Percentiles rank a stretch among this genome's conserved stretches.
Conservation (phyloP, 2,329 filamentous ascomycete species). For the Penicillium corylophilum region DNA sequence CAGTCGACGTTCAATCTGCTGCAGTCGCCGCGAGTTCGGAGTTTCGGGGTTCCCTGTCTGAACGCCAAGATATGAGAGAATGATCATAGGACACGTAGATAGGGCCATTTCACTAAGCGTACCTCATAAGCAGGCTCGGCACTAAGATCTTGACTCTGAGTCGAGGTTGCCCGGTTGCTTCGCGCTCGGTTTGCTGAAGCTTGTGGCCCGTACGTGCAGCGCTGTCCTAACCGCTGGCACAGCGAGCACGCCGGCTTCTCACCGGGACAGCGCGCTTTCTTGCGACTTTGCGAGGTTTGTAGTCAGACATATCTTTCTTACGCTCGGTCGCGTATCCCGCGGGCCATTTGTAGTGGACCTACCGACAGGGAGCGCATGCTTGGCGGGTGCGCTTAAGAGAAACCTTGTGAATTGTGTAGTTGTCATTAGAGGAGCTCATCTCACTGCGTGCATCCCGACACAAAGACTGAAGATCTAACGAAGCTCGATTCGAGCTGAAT, state of each 20-base stretch:
- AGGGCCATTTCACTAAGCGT: neutral
- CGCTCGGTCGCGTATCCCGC: neutral
- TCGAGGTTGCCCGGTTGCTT: neutral
- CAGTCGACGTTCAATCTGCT: slow-evolving; percentile 23
- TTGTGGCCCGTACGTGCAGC: slow-evolving; percentile 20
- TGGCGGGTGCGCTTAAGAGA: slow-evolving; percentile 27
- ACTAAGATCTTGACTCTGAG: neutral
- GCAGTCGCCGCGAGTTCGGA: slow-evolving; percentile 12
- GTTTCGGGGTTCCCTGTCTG: neutral
- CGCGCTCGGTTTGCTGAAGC: slow-evolving; percentile 1
- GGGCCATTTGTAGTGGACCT: neutral
- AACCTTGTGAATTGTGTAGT: slow-evolving; percentile 27
- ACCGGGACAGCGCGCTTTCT: slow-evolving; percentile 30
- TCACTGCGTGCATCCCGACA: neutral
- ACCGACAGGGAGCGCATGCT: slow-evolving; percentile 29
- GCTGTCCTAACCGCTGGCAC: slow-evolving; percentile 24
- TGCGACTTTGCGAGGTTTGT: slow-evolving; percentile 14
- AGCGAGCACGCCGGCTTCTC: slow-evolving; percentile 27
- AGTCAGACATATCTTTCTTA: neutral
- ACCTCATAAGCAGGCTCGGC: neutral
- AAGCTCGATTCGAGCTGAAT: neutral
- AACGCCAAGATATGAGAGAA: neutral
- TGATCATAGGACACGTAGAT: neutral
- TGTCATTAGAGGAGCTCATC: slow-evolving; percentile 23
- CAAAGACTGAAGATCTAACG: neutral